Percentiles rank a stretch among this genome's conserved stretches.
These are phyloP conservation scores for Rhodamnia argentea DNA, from an alignment of 345 rosid genomes.

Conservation along the genomic window DNA sequence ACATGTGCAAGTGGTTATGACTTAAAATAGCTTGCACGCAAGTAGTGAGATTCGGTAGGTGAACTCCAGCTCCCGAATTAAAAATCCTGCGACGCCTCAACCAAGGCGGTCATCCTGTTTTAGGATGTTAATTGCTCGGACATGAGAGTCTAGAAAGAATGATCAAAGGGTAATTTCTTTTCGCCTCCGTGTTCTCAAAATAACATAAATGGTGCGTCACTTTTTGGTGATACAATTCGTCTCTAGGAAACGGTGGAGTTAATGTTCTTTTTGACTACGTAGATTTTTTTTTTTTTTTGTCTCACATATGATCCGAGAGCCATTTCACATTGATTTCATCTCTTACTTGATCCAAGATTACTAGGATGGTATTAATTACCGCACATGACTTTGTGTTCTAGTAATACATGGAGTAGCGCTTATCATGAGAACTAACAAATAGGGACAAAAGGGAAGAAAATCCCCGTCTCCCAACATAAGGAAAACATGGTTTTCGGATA, in stretches of 20 bases:
- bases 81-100: not conserved
- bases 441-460: too few species aligned
- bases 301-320: too few species aligned
- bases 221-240: not conserved
- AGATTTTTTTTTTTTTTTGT: too few species aligned
- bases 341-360: not conserved
- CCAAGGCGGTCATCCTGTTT: not conserved
- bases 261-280: not conserved
- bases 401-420: too few species aligned
- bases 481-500: too few species aligned
- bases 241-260: not conserved
- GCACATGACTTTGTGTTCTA: too few species aligned
- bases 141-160: not conserved
- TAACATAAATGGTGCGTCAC: not conserved
- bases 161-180: not conserved
- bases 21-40: accelerated
- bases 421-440: too few species aligned
- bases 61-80: not conserved
- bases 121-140: not conserved
- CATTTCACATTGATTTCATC: not conserved
- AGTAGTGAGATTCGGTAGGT: accelerated
- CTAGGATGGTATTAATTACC: not conserved
- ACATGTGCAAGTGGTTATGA: not conserved
- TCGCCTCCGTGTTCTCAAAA: not conserved
- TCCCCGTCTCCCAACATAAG: not conserved